These are phyloP conservation scores for Aspergillus sclerotiicarbonarius DNA, from an alignment of 495 filamentous ascomycete genomes.

Conservation along the genomic window DNA sequence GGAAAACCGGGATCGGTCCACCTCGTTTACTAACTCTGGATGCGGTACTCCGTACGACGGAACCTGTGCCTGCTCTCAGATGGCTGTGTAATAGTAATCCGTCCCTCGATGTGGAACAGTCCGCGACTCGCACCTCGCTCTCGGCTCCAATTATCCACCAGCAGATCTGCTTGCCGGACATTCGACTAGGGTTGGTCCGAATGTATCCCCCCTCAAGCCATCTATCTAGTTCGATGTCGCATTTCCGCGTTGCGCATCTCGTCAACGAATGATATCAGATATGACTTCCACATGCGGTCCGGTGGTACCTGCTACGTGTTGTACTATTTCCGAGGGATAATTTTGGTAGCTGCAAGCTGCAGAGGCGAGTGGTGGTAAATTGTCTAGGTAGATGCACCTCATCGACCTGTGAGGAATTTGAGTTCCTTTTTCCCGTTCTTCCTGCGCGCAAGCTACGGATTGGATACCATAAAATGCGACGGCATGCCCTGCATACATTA, in stretches of 20 bases:
- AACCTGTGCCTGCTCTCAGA: not conserved
- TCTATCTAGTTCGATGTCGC: too few species aligned
- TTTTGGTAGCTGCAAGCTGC: not conserved
- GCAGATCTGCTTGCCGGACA: not conserved
- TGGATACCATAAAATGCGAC: constrained; percentile 19
- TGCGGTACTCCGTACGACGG: not conserved
- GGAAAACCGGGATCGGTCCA: constrained; percentile 8
- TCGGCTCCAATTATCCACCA: not conserved
- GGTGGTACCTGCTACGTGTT: not conserved
- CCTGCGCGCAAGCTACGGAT: constrained; percentile 13
- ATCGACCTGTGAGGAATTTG: not conserved
- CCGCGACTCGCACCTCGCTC: not conserved
- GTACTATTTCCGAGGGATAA: not conserved
- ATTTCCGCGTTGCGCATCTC: not conserved
- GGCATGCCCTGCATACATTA: constrained; percentile 19
- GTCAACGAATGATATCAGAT: constrained; percentile 1
- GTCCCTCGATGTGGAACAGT: not conserved
- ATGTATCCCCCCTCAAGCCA: too few species aligned
- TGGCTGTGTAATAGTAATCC: not conserved
- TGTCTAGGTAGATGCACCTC: not conserved
- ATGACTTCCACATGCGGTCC: not conserved
- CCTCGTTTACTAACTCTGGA: constrained; percentile 2
- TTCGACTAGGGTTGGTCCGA: not conserved
- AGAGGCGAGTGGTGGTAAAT: not conserved
- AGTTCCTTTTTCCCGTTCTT: constrained; percentile 3